Evolutionary conservation across 2,329 filamentous ascomycete species (phyloP), one percentile per base, ranked within the genome.

Genomic region (Alternaria triticimaculans): DNA sequence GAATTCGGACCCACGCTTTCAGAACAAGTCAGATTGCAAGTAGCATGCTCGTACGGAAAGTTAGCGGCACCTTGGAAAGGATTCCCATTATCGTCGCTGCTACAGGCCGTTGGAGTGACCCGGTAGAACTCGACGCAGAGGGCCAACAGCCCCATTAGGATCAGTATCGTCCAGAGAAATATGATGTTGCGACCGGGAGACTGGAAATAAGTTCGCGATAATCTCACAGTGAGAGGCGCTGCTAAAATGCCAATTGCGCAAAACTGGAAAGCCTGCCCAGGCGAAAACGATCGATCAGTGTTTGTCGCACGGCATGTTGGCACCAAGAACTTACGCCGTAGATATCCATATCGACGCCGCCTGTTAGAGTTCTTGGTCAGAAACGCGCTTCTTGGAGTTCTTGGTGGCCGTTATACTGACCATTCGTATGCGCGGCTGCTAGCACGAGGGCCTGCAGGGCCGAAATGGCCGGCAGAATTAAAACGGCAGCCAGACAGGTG

Each of bases 91-190:
- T 82, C 72, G 46, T 84, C 80, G 3, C 74, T 66, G 0, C 68
- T 72, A 67, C 88, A 90, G 5, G 66, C 48, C 0, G 74, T 76
- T 0, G 86, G 71, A 3, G 82, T 73, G 15, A 82, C 82, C 1
- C 89, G 85, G 67, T 88, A 90, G 69, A 91, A 91, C 65, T 91
- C 89, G 26, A 91, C 83, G 0, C 87, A 86, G 62, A 91, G 80
- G 63, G 87, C 88, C 18, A 90, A 63, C 1, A 90, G 77, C 0
- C 88, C 89, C 23, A 86, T 84, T 12, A 91, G 81, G 26, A 91
- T 78, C 3, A 91, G 79, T 5, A 83, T 82, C 0, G 88, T 88
- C 89, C 89, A 92, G 0, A 90, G 33, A 68, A 91, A 91, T 58
- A 92, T 90, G 48, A 87, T 85, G 65, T 90, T 90, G 37, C 89